These are phyloP conservation scores for Melastoma candidum DNA, from an alignment of 441 rosid species.

Conservation along the genomic window DNA sequence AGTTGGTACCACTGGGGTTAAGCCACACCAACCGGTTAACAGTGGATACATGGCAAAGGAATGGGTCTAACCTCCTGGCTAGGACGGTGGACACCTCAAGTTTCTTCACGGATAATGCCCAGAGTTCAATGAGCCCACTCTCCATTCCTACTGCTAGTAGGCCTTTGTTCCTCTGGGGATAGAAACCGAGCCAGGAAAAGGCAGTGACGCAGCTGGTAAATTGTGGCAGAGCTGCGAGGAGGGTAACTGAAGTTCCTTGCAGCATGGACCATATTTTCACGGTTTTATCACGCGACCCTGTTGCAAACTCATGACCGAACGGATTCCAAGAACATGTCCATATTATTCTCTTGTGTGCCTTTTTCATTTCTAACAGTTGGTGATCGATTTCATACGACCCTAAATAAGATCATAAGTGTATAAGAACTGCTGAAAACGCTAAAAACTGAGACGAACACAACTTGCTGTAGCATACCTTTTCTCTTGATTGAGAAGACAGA, in stretches of 20 bases:
- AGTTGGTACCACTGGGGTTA: constrained; percentile 27
- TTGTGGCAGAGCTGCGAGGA: constrained; percentile 42
- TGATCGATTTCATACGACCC: constrained; percentile 37
- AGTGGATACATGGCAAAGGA: constrained; percentile 70
- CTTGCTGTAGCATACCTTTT: constrained; percentile 32
- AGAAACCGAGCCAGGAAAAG: constrained; percentile 69
- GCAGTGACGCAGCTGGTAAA: constrained; percentile 83
- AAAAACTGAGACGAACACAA: too few relatives aligned
- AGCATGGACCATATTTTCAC: constrained; percentile 85
- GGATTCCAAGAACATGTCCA: constrained; percentile 99
- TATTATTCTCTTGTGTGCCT: constrained; percentile 94
- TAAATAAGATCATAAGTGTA: constrained; percentile 7
- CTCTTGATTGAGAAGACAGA: constrained; percentile 59
- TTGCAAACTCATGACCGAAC: constrained; percentile 77
- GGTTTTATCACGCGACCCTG: constrained; percentile 90
- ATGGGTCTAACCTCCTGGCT: constrained; percentile 35
- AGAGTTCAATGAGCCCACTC: constrained; percentile 64
- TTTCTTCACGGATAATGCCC: constrained; percentile 32
- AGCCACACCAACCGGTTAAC: constrained; percentile 76
- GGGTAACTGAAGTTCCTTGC: constrained; percentile 33
- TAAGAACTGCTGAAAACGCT: not conserved
- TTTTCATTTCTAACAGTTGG: constrained; percentile 55
- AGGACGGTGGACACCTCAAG: constrained; percentile 29
- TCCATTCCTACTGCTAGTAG: constrained; percentile 78
- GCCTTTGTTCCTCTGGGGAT: constrained; percentile 39